phyloP scores from a whole-genome alignment of 2,329 filamentous ascomycete genomes.

The Biscogniauxia mediterranea region DNA sequence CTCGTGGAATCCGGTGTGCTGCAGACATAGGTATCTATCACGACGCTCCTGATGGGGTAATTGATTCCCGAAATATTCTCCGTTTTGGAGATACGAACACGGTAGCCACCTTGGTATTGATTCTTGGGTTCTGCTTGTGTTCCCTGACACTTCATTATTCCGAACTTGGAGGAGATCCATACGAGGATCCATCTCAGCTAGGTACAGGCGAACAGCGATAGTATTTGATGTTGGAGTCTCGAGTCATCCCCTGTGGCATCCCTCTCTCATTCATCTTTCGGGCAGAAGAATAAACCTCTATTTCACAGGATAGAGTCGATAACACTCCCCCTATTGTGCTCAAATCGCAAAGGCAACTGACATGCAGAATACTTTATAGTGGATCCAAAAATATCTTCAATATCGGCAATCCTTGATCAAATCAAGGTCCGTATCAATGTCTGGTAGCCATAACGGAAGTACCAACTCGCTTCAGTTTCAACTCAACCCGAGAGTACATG shows the following conservation, averaged over 20 bases:
- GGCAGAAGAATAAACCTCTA: neutral
- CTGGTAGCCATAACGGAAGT: too few species aligned
- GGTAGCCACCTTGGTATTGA: conserved; percentile 31
- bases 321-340: too few species aligned
- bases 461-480: too few species aligned
- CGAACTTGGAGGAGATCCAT: conserved; percentile 3
- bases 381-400: too few species aligned
- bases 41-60: conserved; percentile 29
- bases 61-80: conserved; percentile 19
- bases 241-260: too few species aligned
- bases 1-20: conserved; percentile 52
- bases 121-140: conserved; percentile 31
- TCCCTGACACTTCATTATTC: conserved; percentile 29
- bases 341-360: too few species aligned
- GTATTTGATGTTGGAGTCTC: too few species aligned
- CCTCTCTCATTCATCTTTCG: neutral
- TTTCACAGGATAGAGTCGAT: conserved; percentile 46
- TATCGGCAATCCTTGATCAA: too few species aligned
- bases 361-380: too few species aligned
- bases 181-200: neutral
- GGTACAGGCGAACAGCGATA: too few species aligned
- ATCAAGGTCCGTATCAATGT: too few species aligned
- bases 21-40: conserved; percentile 57
- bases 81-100: conserved; percentile 28
- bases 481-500: too few species aligned